Percentiles rank a stretch among this genome's conserved stretches.
phyloP scores from a whole-genome alignment of 352 stramenopile species.

The Pythium aquatile region DNA sequence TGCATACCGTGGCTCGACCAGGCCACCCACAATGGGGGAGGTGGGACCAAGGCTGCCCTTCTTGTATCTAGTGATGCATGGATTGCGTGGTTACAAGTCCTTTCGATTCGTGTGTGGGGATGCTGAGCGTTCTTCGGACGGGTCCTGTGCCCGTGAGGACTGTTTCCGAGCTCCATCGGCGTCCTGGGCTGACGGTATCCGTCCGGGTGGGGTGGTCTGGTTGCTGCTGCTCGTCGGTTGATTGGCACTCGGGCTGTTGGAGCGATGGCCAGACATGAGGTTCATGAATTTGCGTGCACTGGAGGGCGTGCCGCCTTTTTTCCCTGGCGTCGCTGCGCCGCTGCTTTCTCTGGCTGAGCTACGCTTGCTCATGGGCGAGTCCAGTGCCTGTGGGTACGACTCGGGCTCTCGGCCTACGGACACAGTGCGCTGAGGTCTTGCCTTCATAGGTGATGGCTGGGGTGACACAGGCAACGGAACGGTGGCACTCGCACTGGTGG shows the following conservation, averaged over 20 bases:
- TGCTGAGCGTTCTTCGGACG: slow-evolving; percentile 6
- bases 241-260: slow-evolving; percentile 14
- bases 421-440: slow-evolving; percentile 12
- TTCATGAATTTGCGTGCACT: slow-evolving; percentile 25
- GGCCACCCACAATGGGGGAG: no score
- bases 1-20: no score
- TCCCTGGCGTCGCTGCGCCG: slow-evolving; percentile 9
- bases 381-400: not conserved
- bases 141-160: slow-evolving; percentile 1
- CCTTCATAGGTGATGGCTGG: not conserved
- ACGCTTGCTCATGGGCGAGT: slow-evolving; percentile 4
- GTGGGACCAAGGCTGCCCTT: no score
- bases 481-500: not conserved
- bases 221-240: not conserved
- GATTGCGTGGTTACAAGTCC: slow-evolving; percentile 5
- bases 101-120: slow-evolving; percentile 4
- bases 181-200: not conserved
- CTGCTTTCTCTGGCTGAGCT: not conserved
- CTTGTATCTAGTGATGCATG: not conserved
- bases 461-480: not conserved
- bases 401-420: not conserved
- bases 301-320: slow-evolving; percentile 11
- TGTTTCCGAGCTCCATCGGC: not conserved
- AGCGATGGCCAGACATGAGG: slow-evolving; percentile 10
- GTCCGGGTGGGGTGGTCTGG: not conserved